A percentile compares a stretch with the other conserved stretches of the same genome.
Evolutionary conservation across 1,284 basidiomycete species (phyloP).

Genomic region (Puccinia brachypodii): DNA sequence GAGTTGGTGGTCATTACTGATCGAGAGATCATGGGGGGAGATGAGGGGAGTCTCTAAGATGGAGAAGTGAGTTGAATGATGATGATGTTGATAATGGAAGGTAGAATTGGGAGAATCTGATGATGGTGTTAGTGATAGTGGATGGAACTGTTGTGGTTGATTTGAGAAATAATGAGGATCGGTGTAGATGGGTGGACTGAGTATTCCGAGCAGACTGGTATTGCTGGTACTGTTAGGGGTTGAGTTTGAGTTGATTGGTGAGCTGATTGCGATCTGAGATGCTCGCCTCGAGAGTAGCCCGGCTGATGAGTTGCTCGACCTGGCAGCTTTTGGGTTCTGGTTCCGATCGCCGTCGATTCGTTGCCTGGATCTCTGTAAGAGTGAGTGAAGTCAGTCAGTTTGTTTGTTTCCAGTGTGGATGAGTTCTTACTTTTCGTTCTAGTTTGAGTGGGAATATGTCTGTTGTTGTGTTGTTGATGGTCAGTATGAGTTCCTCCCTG

Average conservation of each 20-base stretch:
- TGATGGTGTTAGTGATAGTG: not conserved
- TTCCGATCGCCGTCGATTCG: not conserved
- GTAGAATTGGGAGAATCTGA: not conserved
- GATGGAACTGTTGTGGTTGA: not conserved
- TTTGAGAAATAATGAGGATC: not conserved
- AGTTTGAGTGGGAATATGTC: not conserved
- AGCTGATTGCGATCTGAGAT: not conserved
- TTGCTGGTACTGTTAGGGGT: too few species aligned
- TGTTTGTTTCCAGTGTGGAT: not conserved
- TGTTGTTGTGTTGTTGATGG: not conserved
- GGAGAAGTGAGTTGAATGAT: not conserved
- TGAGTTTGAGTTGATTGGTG: not conserved
- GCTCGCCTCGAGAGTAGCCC: conserved; percentile 8
- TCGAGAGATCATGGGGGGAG: not conserved
- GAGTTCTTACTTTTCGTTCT: conserved; percentile 4
- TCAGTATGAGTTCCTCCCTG: not conserved
- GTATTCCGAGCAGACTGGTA: too few species aligned
- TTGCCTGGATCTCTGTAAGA: conserved; percentile 12
- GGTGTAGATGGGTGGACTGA: not conserved
- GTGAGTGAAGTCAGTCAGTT: not conserved
- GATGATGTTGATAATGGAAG: not conserved
- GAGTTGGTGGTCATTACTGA: too few species aligned
- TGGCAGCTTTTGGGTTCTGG: conserved; percentile 13
- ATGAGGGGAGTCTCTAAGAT: not conserved
- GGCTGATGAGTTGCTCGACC: conserved; percentile 21